Evolutionary conservation across 345 rosid genomes (phyloP), one percentile per base, ranked within the genome.

Genomic region (Arabidopsis arenosa): DNA sequence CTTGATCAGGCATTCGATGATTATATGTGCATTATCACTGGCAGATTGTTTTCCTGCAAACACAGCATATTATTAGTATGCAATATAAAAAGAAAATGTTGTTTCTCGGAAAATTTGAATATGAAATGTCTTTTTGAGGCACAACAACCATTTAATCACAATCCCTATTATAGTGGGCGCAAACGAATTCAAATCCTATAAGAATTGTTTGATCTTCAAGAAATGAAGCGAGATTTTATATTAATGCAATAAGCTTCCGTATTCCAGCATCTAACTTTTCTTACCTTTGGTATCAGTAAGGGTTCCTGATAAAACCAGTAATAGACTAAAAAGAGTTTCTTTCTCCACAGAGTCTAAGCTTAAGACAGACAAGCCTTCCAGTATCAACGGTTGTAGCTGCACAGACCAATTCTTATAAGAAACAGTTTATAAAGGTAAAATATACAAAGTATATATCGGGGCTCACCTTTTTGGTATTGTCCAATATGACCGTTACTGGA

Each of bases 281-380:
- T 72, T 83, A 92, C 97, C 88, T 62, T 68, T 86, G 79, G 74
- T 84, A 76, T 85, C 89, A 7, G 85, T 95, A 78, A 95, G 74
- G 56, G 87, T 86, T 66, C 93, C 97, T 75, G 99, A 90, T 70
- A 95, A 71, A 56, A 89, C 87, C 65, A 95, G 84, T 73, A 95
- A 84, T 28, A 89, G 88, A 80, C 87, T 80, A 68, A 84, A 90
- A 68, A 89, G 30, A 18, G 81, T 75, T 79, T 89, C 93, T 82
- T 85, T 86, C 67, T 87, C 82, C 52, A 21, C 33, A 71, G 80
- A 43, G 81, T 87, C 87, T 73, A 74, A 45, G 78, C 86, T 80
- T 67, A 89, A 86, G 41, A 77, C 73, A 51, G 77, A 74, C 63
- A 95, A 80, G 66, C 88, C 88, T 78, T 92, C 96, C 80, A 87